Conservation (phyloP, 768 basidiomycete species). For the Termitomyces sp. region DNA sequence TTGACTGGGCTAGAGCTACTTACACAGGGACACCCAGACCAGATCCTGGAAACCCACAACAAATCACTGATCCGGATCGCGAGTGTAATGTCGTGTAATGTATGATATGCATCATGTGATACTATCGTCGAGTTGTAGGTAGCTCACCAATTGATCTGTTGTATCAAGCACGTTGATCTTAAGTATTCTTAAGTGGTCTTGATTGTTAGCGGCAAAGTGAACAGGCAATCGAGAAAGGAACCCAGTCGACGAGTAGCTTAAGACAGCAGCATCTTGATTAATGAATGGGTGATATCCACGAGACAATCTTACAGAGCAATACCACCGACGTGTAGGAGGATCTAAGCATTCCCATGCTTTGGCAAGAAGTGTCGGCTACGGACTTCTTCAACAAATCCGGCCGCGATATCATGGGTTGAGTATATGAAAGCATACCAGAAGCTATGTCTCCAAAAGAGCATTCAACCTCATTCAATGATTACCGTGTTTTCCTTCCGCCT, state of each 20-base stretch:
- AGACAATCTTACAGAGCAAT: not conserved
- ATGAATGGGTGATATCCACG: not conserved
- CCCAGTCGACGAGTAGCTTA: not conserved
- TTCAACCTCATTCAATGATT: slow-evolving; percentile 4
- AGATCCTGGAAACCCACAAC: not conserved
- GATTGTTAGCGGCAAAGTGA: not conserved
- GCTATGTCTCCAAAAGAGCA: not conserved
- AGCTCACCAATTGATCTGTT: not conserved
- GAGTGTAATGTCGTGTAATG: not conserved
- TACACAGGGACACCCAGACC: not conserved
- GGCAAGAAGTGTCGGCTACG: not conserved
- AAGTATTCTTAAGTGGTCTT: not conserved
- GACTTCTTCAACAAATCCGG: not conserved
- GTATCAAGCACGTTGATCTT: no score
- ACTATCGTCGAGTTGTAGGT: not conserved
- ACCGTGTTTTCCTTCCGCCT: slow-evolving; percentile 59
- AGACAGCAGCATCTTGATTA: not conserved
- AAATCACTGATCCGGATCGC: not conserved
- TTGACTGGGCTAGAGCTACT: not conserved
- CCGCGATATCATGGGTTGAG: not conserved
- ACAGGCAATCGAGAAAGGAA: not conserved
- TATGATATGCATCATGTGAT: not conserved
- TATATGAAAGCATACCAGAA: not conserved
- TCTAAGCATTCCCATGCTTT: not conserved
- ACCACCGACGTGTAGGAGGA: no score